Base-by-base conservation (phyloP, 106 monocot species). In the Dendrobium catenatum region DNA sequence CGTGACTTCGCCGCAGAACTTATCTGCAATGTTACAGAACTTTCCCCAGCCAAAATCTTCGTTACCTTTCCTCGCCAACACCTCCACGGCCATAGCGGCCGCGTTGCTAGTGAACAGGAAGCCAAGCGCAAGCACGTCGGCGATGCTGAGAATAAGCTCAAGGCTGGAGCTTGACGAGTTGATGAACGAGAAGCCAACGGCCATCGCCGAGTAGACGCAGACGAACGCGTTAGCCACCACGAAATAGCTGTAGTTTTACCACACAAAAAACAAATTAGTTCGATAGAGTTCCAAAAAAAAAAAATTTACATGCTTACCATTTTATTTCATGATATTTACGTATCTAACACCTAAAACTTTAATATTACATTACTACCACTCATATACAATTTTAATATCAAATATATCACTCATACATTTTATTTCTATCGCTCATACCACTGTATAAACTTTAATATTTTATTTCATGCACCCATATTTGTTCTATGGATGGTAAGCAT, bases 101-200 rank as follows among this genome's bases (percentile, higher is more conserved):
- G 78, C 83, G 9, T 54, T 72, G 33, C 78, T 16, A 4, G 78
- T 78, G 54, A 78, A 83, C 11, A 78, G 77, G 51, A 83, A 68
- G 17, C 26, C 70, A 31, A 78, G 29, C 40, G 78, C 70, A 20
- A 78, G 46, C 40, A 83, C 16, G 43, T 83, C 83, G 4, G 29
- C 68, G 4, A 83, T 33, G 29, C 55, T 10, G 20, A 83, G 27
- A 8, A 47, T 22, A 2, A 83, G 20, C 83, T n/a, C 42, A 15
- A 72, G 13, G 31, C 18, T 29, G 16, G 27, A 4, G 47, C 40
- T 2, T 1, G 19, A 27, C 6, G 2, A 17, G 24, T 51, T 78
- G 29, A 9, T 40, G 3, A 83, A n/a, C 3, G 54, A 46, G 3
- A 83, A 17, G n/a, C 18, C 83, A 1, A 68, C 49, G 19, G 68